Evolutionary conservation across 2,329 filamentous ascomycete genomes (phyloP).

Genomic region (Fusarium oligoseptatum): DNA sequence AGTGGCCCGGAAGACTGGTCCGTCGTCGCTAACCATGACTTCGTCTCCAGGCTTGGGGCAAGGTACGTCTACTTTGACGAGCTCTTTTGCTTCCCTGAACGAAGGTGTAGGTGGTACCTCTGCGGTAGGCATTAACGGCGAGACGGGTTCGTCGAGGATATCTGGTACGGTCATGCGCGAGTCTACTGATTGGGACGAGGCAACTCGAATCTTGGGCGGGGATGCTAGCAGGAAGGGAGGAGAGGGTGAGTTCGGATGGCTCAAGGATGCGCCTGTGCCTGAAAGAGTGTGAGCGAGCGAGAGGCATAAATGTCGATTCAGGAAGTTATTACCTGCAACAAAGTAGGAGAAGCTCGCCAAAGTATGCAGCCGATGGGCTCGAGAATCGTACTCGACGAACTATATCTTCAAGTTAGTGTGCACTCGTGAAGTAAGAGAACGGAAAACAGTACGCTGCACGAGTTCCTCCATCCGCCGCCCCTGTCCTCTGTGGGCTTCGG

Average conservation of each 20-base stretch:
- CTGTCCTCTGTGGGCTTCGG: conserved; percentile 85
- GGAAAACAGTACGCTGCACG: conserved; percentile 78
- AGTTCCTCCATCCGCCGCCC: conserved; percentile 94
- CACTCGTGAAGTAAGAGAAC: neutral
- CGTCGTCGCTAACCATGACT: conserved; percentile 87
- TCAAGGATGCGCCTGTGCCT: conserved; percentile 62
- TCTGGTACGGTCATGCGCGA: conserved; percentile 84
- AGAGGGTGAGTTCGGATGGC: conserved; percentile 75
- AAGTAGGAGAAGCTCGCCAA: conserved; percentile 95
- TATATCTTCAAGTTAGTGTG: conserved; percentile 53
- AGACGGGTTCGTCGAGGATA: conserved; percentile 67
- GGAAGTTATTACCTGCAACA: conserved; percentile 77
- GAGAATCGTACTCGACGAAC: conserved; percentile 97
- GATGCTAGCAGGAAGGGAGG: conserved; percentile 80
- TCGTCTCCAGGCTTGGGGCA: conserved; percentile 89
- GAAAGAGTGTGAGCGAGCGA: conserved; percentile 32
- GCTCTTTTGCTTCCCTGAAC: conserved; percentile 55
- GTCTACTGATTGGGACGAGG: conserved; percentile 89
- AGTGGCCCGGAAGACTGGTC: conserved; percentile 93
- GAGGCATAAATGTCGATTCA: conserved; percentile 6
- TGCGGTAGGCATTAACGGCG: conserved; percentile 59
- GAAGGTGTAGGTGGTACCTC: conserved; percentile 53
- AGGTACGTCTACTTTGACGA: conserved; percentile 87
- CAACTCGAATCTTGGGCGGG: conserved; percentile 82
- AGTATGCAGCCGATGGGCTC: conserved; percentile 88